Base-by-base conservation (phyloP, 768 basidiomycete genomes). In the Pisolithus orientalis region DNA sequence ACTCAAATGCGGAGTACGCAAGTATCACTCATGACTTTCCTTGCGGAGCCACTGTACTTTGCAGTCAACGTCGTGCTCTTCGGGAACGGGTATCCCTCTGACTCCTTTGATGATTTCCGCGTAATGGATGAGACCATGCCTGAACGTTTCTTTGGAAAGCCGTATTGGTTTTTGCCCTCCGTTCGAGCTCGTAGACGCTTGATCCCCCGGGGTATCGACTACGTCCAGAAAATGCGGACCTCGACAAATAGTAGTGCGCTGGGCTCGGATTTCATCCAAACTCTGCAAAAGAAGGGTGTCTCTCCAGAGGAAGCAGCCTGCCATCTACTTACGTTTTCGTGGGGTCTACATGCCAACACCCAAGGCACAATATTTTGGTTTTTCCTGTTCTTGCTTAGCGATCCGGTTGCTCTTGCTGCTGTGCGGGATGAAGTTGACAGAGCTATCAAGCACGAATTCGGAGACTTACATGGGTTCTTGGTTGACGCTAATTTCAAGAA, bases 351-450 rank as follows among this genome's bases (percentile, higher is more conserved):
- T 28, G 62, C 52, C 53, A 65, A 66, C 6, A 59, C 50, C 0
- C 3, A 64, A 28, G 58, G 51, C 51, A 63, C 57, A 47, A 27
- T 58, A 0, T 54, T 60, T 32, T 62, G 64, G n/a, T 42, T 54
- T 27, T 39, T 65, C 7, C 51, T 57, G 0, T 62, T 56, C 37
- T 65, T 82, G 28, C 66, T 80, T 37, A 69, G 71, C 45, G 62
- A 75, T 51, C 75, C 75, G 0, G 62, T 65, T n/a, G 72, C 67
- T 1, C 67, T 80, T 63, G 66, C 69, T 32, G 75, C 71, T 46
- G 69, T 80, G 5, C 74, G 75, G 3, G 65, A 67, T 3, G 77
- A 82, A 51, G 63, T 82, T 14, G 79, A 81, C 32, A n/a, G 10
- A 5, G 62, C 56, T 0, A 53, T 65, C 6, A 37, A 55, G 25